Evolutionary conservation across 176 grass and related monocot species (phyloP).

Genomic region (Eleusine coracana): DNA sequence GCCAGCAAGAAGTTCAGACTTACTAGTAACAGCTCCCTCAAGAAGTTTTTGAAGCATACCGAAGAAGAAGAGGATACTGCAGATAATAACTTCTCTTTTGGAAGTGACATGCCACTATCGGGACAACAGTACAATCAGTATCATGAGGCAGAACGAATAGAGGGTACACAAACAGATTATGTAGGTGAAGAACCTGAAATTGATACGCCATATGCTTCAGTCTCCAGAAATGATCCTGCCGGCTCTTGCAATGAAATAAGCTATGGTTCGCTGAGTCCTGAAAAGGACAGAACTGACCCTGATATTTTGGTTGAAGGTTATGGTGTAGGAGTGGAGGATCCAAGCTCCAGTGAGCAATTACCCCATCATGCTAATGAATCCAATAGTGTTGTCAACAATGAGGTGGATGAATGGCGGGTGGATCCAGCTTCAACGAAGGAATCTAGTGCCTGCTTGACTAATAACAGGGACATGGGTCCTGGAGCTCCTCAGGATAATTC

Average conservation of each 20-base stretch:
- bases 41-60: slow-evolving; percentile 44
- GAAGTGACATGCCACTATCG: slow-evolving; percentile 42
- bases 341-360: slow-evolving; percentile 42
- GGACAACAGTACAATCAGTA: slow-evolving; percentile 32
- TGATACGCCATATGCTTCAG: slow-evolving; percentile 47
- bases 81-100: slow-evolving; percentile 48
- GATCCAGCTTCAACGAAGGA: slow-evolving; percentile 47
- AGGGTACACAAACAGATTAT: slow-evolving; percentile 31
- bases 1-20: slow-evolving; percentile 47
- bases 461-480: slow-evolving; percentile 51
- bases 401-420: slow-evolving; percentile 38
- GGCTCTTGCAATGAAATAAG: slow-evolving; percentile 47
- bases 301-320: slow-evolving; percentile 41
- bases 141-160: slow-evolving; percentile 42
- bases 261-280: slow-evolving; percentile 38
- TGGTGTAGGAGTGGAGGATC: slow-evolving; percentile 34
- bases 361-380: slow-evolving; percentile 33
- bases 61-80: slow-evolving; percentile 51
- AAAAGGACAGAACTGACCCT: slow-evolving; percentile 20
- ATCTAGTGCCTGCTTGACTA: slow-evolving; percentile 55
- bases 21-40: slow-evolving; percentile 21
- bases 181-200: slow-evolving; percentile 45
- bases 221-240: slow-evolving; percentile 38
- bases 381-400: slow-evolving; percentile 42
- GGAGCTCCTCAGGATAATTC: slow-evolving; percentile 72